Percentiles rank a stretch among this genome's conserved stretches.
Conservation (phyloP, 768 basidiomycete genomes). For the Pisolithus marmoratus region DNA sequence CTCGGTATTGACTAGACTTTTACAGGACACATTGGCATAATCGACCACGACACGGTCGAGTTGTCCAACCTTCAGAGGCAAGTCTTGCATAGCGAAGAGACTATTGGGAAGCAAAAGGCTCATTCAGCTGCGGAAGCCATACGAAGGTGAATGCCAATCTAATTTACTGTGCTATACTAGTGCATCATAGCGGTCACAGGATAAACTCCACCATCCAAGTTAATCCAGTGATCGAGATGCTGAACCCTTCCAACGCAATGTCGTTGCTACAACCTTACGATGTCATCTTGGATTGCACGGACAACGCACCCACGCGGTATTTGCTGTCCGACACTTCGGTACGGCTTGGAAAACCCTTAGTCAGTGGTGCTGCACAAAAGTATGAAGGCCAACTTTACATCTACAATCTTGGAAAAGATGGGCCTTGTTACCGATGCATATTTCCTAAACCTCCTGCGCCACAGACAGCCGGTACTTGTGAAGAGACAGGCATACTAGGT, state of each 20-base stretch:
- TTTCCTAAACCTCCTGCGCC: constrained; percentile 76
- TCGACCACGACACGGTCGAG: constrained; percentile 87
- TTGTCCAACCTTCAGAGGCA: constrained; percentile 90
- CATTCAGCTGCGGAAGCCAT: constrained; percentile 73
- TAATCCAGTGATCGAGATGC: constrained; percentile 45
- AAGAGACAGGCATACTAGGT: constrained; percentile 85
- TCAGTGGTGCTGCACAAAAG: constrained; percentile 89
- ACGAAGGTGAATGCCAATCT: constrained; percentile 41
- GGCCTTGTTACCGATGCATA: constrained; percentile 92
- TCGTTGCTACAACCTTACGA: constrained; percentile 56
- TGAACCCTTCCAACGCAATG: constrained; percentile 62
- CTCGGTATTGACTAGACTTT: constrained; percentile 5
- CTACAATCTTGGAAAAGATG: constrained; percentile 61
- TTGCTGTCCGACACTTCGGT: constrained; percentile 86
- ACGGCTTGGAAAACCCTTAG: constrained; percentile 68
- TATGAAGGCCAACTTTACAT: constrained; percentile 77
- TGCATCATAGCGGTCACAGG: constrained; percentile 34
- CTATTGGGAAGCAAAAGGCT: constrained; percentile 75
- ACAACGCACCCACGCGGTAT: constrained; percentile 89
- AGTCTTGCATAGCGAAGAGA: constrained; percentile 72
- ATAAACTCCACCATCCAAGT: constrained; percentile 68
- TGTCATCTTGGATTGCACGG: constrained; percentile 89
- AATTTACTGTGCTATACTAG: not conserved
- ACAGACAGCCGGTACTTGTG: constrained; percentile 68
- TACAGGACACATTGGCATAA: constrained; percentile 74